Evolutionary conservation across 345 rosid genomes (phyloP), one percentile per base, ranked within the genome.

Genomic region (Syzygium oleosum): DNA sequence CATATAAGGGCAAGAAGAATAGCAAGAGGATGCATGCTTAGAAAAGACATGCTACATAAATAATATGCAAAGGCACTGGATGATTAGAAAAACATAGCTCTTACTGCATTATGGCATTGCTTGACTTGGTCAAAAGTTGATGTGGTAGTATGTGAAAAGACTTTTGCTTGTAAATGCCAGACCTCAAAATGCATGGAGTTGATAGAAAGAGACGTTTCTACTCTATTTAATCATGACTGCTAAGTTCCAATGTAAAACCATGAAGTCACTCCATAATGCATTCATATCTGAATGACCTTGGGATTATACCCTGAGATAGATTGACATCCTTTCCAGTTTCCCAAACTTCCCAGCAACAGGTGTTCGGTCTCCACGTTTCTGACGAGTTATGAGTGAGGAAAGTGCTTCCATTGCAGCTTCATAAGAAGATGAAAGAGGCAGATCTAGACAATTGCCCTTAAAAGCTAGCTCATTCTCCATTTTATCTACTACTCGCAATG

Each of bases 401-500:
- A 97, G 93, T 51, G 99, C 96, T 87, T 95, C 95, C 99, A 97
- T 94, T 86, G 97, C 97, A 87, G 89, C 90, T 87, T 95, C 99
- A 88, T 97, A 94, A 29, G 94, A 93, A 87, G 91, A 90, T 31
- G 93, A 91, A 89, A 89, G 91, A 89, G 93, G 89, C 54, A 63
- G 85, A 38, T 92, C 92, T 88, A 68, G 93, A 78, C 73, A 54
- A 55, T 84, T 86, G 90, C 91, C 94, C 89, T 91, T 85, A 17
- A 86, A 73, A 65, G 87, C 86, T 85, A 89, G 90, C 73, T 92
- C 86, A 51, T 22, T 85, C 85, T 61, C 88, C 84, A 52, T 87
- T 87, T 91, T 91, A 83, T 91, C 92, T 87, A 92, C 86, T 68
- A 87, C 88, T 88, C 89, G 89, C 84, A 91, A 87, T 77, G 95